A percentile compares a stretch with the other conserved stretches of the same genome.
Evolutionary conservation across 2,329 filamentous ascomycete species (phyloP).

Genomic region (Ophiostoma populinum): DNA sequence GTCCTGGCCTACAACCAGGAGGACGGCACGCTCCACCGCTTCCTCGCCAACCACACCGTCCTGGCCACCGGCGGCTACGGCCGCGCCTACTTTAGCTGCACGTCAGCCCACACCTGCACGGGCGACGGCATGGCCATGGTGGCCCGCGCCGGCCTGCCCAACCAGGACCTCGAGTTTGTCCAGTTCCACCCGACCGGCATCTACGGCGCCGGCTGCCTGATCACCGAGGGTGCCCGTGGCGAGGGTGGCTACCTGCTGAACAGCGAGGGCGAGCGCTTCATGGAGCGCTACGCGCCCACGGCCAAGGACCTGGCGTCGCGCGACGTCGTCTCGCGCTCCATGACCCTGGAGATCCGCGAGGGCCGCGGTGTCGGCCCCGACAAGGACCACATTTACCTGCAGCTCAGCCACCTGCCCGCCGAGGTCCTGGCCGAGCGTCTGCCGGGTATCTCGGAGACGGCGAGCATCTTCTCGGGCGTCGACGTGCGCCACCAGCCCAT

Average conservation of each 20-base stretch:
- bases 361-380: constrained; percentile 92
- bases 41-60: constrained; percentile 92
- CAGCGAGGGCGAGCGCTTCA: constrained; percentile 96
- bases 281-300: constrained; percentile 95
- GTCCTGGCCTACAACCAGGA: constrained; percentile 97
- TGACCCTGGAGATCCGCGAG: constrained; percentile 96
- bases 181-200: constrained; percentile 99
- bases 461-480: constrained; percentile 90
- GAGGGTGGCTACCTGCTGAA: constrained; percentile 97
- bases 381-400: constrained; percentile 97
- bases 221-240: constrained; percentile 93
- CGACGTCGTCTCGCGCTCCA: constrained; percentile 91
- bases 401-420: constrained; percentile 84
- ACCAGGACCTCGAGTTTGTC: constrained; percentile 98
- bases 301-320: constrained; percentile 94
- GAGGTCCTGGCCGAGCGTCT: constrained; percentile 92
- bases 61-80: constrained; percentile 95
- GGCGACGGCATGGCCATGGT: constrained; percentile 99
- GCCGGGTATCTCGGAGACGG: constrained; percentile 95
- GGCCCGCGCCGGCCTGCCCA: constrained; percentile 87
- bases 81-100: constrained; percentile 95
- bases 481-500: constrained; percentile 96
- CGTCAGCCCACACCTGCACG: constrained; percentile 93
- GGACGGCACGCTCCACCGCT: constrained; percentile 92
- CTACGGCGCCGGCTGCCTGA: constrained; percentile 94